A percentile compares a stretch with the other conserved stretches of the same genome.
Conservation (phyloP, 2,329 filamentous ascomycete genomes). For the Phialophora chinensis region DNA sequence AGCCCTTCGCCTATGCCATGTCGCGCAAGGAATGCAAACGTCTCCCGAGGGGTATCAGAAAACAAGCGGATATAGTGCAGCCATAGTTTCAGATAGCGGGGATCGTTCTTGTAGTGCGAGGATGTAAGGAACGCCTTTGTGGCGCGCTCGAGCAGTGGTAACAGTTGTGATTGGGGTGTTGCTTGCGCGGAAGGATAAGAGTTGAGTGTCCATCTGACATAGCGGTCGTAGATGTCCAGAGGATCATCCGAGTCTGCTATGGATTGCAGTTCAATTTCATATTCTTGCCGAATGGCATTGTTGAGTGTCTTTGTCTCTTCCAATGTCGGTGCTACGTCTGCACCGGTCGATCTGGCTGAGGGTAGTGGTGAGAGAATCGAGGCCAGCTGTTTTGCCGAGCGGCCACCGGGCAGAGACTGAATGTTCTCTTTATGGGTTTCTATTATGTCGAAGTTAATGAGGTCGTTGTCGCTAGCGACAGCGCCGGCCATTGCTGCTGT, state of each 20-base stretch:
- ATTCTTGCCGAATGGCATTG: conserved; percentile 79
- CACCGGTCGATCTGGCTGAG: conserved; percentile 51
- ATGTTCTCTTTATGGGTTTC: conserved; percentile 99
- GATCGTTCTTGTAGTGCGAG: conserved; percentile 90
- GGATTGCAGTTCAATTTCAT: conserved; percentile 78
- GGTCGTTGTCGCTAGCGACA: conserved; percentile 44
- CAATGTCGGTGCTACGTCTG: conserved; percentile 68
- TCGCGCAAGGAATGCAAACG: conserved; percentile 86
- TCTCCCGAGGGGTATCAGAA: conserved; percentile 89
- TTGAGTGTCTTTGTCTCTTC: conserved; percentile 75
- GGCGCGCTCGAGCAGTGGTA: conserved; percentile 86
- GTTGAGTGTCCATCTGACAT: conserved; percentile 95
- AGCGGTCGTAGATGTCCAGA: conserved; percentile 92
- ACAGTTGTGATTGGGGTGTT: conserved; percentile 86
- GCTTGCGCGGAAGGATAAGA: conserved; percentile 94
- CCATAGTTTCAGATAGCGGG: conserved; percentile 91
- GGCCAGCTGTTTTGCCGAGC: conserved; percentile 87
- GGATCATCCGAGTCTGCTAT: conserved; percentile 92
- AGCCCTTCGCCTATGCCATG: conserved; percentile 85
- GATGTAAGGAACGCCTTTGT: conserved; percentile 88
- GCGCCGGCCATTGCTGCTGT: conserved; percentile 32
- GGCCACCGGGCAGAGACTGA: conserved; percentile 83
- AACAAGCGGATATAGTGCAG: conserved; percentile 92
- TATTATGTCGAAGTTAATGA: conserved; percentile 81
- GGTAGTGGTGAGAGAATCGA: conserved; percentile 70